Base-by-base conservation (phyloP, 345 rosid species). In the Brassica nigra region DNA sequence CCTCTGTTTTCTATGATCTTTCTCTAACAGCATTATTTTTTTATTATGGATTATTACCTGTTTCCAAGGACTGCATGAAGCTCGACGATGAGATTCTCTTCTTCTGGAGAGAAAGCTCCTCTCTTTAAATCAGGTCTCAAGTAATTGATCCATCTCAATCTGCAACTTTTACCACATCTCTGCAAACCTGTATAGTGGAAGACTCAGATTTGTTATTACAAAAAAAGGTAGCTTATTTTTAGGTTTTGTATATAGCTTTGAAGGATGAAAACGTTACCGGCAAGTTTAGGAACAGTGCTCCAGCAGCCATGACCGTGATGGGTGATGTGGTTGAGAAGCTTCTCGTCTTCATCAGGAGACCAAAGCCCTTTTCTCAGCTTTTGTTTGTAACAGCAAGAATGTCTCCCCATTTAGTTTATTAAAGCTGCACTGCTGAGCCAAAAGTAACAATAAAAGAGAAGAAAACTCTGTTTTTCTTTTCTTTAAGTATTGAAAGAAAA, bases 261-360 rank as follows among this genome's bases (percentile, higher is more conserved):
- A 42, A 42, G 14, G 49, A 42, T 44, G 55, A 4, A 3, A 49
- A 49, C 16, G 2, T 49, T 49, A 49, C 97, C 94, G 3, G 97
- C 94, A 7, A 85, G 85, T 73, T 86, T 89, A 37, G 97, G 92
- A 76, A 91, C 92, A 29, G 94, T 87, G 67, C 97, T 87, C 97
- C 97, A 91, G 59, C 91, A 91, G 8, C 94, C 97, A 83, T 83
- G 91, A 2, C 97, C 97, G 54, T 86, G 76, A 62, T 83, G 85
- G 5, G 87, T 84, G 14, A 91, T 91, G 82, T 87, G 78, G 81
- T 77, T 86, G 52, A 88, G 87, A 73, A 91, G 91, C 23, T 87
- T 91, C 86, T 87, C 94, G 68, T 91, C 94, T 88, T 91, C 97
- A 71, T 91, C 94, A 6, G 94, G 97, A 63, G 94, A 91, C 97